Evolutionary conservation across 805 yeast species (phyloP).

Genomic region (Komagataella mondaviorum): DNA sequence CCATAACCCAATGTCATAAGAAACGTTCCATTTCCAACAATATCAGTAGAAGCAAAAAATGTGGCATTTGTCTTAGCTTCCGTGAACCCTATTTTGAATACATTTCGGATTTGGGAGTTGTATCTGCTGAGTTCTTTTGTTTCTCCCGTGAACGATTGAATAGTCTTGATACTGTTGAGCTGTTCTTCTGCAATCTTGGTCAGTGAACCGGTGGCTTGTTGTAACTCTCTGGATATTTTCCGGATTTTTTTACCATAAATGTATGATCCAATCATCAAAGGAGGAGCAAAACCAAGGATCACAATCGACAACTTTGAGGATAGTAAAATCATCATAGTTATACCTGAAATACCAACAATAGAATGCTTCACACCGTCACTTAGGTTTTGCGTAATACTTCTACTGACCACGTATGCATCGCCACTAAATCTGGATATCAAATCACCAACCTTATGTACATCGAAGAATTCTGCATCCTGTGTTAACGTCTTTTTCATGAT

Average conservation of each 20-base stretch:
- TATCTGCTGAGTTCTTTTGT: constrained; percentile 62
- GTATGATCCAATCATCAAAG: constrained; percentile 67
- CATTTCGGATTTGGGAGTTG: constrained; percentile 53
- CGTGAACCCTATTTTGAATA: constrained; percentile 57
- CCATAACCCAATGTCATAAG: constrained; percentile 70
- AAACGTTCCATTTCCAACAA: constrained; percentile 72
- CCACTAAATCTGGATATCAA: constrained; percentile 76
- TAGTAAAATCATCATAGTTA: constrained; percentile 83
- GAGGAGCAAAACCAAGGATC: constrained; percentile 74
- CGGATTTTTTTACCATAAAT: constrained; percentile 76
- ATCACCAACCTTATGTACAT: constrained; percentile 86
- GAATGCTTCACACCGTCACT: constrained; percentile 83
- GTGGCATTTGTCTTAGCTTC: constrained; percentile 77
- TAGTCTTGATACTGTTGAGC: constrained; percentile 70
- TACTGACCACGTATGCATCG: constrained; percentile 82
- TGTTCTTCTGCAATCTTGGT: constrained; percentile 91
- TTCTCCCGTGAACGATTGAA: constrained; percentile 88
- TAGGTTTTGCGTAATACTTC: constrained; percentile 76
- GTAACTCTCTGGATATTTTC: constrained; percentile 60
- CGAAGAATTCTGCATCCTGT: constrained; percentile 86
- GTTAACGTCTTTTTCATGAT: constrained; percentile 65
- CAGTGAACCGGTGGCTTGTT: constrained; percentile 73
- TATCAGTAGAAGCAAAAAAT: constrained; percentile 69
- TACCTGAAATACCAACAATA: constrained; percentile 70
- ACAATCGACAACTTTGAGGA: constrained; percentile 69